Base-by-base conservation (phyloP, 2,329 filamentous ascomycete genomes). In the Penicillium palitans region DNA sequence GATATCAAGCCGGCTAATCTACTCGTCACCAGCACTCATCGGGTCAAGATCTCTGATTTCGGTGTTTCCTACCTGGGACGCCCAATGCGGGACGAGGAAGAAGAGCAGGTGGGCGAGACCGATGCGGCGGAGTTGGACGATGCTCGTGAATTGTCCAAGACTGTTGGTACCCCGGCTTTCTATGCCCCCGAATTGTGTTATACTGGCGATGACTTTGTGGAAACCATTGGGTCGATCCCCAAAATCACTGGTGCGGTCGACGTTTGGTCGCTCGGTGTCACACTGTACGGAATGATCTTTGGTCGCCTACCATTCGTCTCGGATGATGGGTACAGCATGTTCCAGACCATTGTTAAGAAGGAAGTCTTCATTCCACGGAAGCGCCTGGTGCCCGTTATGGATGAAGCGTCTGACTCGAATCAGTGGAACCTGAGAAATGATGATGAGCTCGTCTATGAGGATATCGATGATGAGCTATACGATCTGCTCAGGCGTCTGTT, bases 31-130 rank as follows among this genome's bases (percentile, higher is more conserved):
- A 87, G 81, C 67, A 89, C 92, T 63, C 87, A 93, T 66, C 87
- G 89, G 15, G 91, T 97, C 70, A 99, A 99, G 80, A 99, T 99
- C 60, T 98, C 95, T 6, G 95, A 99, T 71, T 99, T 99, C 78
- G 95, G 95, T 33, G 95, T 99, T 1, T 99, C 95, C 1, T 99
- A 98, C 74, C 91, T 99, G 62, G 95, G 95, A 29, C 87, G 91
- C 51, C 91, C 91, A 1, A 90, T 93, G 58, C 84, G 90, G 40
- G 91, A 96, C 47, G 90, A 90, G 53, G 91, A 96, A 67, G 84
- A 87, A 39, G 88, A 91, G 58, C 89, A 92, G 58, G 76, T 87
- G 80, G 89, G 89, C 4, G 90, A 96, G 71, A 90, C 88, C 0
- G 93, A 97, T 73, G 90, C 90, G 12, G 87, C 86, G 41, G 91